Evolutionary conservation across 805 yeast genomes (phyloP).

Genomic region (Nakazawaea siamensis): DNA sequence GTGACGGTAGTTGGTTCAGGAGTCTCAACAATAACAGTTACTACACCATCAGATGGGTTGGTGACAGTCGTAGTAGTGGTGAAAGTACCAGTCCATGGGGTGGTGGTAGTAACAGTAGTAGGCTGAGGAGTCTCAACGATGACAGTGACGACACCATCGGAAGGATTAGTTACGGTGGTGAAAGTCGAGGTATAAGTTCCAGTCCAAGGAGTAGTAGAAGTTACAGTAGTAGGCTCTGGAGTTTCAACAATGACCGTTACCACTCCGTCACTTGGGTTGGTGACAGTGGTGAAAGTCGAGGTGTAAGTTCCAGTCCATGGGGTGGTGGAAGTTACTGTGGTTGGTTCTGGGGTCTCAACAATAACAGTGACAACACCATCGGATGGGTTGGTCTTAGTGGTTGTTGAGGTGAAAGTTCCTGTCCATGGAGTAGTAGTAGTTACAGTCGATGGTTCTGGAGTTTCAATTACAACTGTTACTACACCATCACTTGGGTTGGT

Average conservation of each 20-base stretch:
- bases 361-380: neutral
- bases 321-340: neutral
- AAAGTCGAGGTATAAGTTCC: neutral
- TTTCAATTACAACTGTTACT: neutral
- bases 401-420: neutral
- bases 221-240: neutral
- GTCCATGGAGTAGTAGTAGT: neutral
- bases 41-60: neutral
- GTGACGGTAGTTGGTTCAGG: neutral
- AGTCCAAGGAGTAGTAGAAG: neutral
- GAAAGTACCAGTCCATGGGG: neutral
- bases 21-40: neutral
- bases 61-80: neutral
- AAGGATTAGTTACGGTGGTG: neutral
- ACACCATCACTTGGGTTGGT: neutral
- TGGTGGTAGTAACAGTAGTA: neutral
- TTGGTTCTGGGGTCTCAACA: neutral
- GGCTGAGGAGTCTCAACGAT: conserved; percentile 1
- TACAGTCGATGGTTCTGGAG: neutral
- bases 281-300: neutral
- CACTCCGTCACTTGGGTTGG: neutral
- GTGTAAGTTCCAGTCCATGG: neutral
- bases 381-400: neutral
- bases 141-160: neutral
- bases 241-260: neutral